Base-by-base conservation (phyloP, 108 stramenopile species). In the Tribonema minus region DNA sequence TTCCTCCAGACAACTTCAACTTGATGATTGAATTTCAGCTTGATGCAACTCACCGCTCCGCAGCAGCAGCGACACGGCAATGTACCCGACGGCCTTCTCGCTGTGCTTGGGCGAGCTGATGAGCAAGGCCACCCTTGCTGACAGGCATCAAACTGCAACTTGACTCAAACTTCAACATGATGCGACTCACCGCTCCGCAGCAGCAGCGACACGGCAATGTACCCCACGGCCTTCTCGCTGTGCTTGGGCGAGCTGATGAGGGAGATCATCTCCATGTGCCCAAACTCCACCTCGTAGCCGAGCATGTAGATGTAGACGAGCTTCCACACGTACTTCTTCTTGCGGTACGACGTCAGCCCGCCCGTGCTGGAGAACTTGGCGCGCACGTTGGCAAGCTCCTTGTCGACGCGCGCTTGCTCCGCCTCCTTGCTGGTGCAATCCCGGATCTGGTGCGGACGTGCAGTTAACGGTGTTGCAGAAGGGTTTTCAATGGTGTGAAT, bases 301-400 rank as follows among this genome's bases (percentile, higher is more conserved):
- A 99, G 78, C 70, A 96, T 93, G 82, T 91, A 94, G 73, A 96
- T 97, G 87, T 99, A 99, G 6, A 96, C 94, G 32, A 99, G 85
- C 86, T 99, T 99, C 96, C 96, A 99, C 37, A 97, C 94, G 85
- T 99, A 99, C 85, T 97, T 99, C 85, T 95, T 96, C 9, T 92
- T 84, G 68, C 94, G 90, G 80, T 99, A 99, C 37, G 91, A 87
- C 37, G 88, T 89, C 25, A 97, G 85, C 26, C 88, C 71, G 0
- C 88, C 90, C 61, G 92, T 90, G 71, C 81, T 83, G 37, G 92
- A 90, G 84, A 97, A 99, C 77, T 99, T 94, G 76, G 91, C 87
- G n/a, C 98, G 94, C 67, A 99, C 95, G 79, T 99, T 99, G 33
- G 95, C 96, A 28, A 99, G 88, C 86, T 99, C 98, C 75, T 93